Conservation (phyloP, 768 basidiomycete genomes). For the Boletus pseudopeckii region DNA sequence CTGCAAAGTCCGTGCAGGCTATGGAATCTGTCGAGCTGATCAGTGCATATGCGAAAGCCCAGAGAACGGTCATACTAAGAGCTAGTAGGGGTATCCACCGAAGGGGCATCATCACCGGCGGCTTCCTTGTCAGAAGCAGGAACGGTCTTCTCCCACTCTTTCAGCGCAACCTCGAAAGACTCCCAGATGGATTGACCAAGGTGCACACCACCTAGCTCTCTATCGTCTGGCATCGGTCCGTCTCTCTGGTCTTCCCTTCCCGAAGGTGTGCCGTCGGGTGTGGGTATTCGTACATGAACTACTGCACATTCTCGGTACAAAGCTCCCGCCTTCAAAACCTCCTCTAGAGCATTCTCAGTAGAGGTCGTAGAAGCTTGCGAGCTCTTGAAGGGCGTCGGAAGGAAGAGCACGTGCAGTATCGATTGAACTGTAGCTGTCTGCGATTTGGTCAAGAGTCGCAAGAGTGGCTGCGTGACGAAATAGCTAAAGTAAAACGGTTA, state of each 20-base stretch:
- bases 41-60: not conserved
- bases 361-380: conserved; percentile 22
- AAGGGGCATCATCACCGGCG: conserved; percentile 20
- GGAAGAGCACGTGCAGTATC: conserved; percentile 76
- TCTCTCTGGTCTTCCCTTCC: conserved; percentile 31
- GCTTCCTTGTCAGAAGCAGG: conserved; percentile 21
- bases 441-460: conserved; percentile 69
- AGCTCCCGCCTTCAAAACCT: conserved; percentile 74
- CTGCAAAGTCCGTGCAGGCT: not conserved
- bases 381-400: conserved; percentile 75
- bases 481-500: conserved; percentile 45
- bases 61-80: conserved; percentile 9
- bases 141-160: conserved; percentile 54
- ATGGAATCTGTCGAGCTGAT: conserved; percentile 1
- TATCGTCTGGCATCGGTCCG: conserved; percentile 50
- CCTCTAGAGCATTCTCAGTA: conserved; percentile 38
- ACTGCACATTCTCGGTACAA: conserved; percentile 76
- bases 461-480: conserved; percentile 58
- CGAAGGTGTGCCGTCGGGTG: conserved; percentile 18
- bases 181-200: conserved; percentile 75
- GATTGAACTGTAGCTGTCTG: conserved; percentile 64
- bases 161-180: conserved; percentile 62
- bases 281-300: conserved; percentile 43
- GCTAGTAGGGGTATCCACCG: conserved; percentile 22
- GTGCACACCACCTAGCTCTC: conserved; percentile 67